Evolutionary conservation across 2,329 filamentous ascomycete genomes (phyloP).

Genomic region (Coniochaeta sp.): DNA sequence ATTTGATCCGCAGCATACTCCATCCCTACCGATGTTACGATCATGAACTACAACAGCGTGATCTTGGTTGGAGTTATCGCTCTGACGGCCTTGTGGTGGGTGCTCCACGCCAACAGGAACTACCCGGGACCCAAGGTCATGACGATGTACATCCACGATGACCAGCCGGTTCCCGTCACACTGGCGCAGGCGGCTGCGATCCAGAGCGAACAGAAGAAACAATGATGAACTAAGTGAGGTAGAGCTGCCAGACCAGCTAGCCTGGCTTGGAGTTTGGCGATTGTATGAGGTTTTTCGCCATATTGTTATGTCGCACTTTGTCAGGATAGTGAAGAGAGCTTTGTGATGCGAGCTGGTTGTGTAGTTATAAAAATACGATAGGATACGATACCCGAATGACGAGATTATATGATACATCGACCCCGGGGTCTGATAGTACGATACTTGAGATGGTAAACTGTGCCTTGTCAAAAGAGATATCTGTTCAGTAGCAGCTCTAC

Average conservation of each 20-base stretch:
- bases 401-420: background rate
- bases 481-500: no score
- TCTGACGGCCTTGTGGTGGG: constrained; percentile 42
- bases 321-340: no score
- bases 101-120: constrained; percentile 34
- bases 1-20: constrained; percentile 26
- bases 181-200: constrained; percentile 2
- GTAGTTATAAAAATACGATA: background rate
- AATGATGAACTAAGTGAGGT: background rate
- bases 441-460: background rate
- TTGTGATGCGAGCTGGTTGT: background rate
- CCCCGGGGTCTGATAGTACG: background rate
- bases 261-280: background rate
- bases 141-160: constrained; percentile 32
- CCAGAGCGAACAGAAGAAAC: background rate
- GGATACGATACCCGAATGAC: background rate
- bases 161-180: constrained; percentile 9
- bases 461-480: no score
- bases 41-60: constrained; percentile 48
- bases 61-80: constrained; percentile 41
- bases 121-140: constrained; percentile 45
- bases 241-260: background rate
- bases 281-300: background rate
- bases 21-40: constrained; percentile 28
- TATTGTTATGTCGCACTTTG: background rate